Evolutionary conservation across 2,329 filamentous ascomycete species (phyloP), one percentile per base, ranked within the genome.

Genomic region (Pseudogymnoascus sp.): DNA sequence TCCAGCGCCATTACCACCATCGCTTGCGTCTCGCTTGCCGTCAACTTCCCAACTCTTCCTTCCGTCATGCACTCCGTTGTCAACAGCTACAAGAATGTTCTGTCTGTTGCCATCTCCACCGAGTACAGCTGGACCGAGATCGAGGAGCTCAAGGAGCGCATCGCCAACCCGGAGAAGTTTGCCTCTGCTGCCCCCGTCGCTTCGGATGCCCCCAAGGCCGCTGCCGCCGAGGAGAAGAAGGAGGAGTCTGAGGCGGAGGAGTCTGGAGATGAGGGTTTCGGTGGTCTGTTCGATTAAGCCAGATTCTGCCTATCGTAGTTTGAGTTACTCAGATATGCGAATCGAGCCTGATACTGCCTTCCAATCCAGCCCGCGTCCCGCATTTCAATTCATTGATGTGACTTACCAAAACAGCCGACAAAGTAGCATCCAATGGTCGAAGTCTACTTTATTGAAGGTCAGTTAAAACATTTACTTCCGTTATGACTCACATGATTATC

Each of bases 91-190:
- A 99, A 99, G 91, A 96, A 96, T 74, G 80, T 89, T 68, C 81
- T 97, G 69, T 82, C 94, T 68, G 85, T 96, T 71, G 95, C 94
- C 71, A 76, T 99, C 72, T 83, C 86, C 78, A 96, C 90, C 70
- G 92, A 95, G 68, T 88, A 87, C 83, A 87, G 85, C 78, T 99
- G 94, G 92, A 86, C 92, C 71, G 90, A 90, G 78, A 96, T 99
- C 73, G 86, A 95, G 73, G 83, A 96, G 79, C 88, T 99, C 81
- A 99, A 99, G 89, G 94, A 99, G 81, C 91, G 94, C 76, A 96
- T 99, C 72, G 90, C 90, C 79, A 97, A 99, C 85, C 95, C 95
- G 69, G 94, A 99, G 60, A 90, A 90, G 60, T 99, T 97, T 76
- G 94, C 92, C 66, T 75, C 90, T 56, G 81, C 92, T 67, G 90